These are phyloP conservation scores for Rubus parviflorus DNA, from an alignment of 306 rosid genomes.

Conservation along the genomic window DNA sequence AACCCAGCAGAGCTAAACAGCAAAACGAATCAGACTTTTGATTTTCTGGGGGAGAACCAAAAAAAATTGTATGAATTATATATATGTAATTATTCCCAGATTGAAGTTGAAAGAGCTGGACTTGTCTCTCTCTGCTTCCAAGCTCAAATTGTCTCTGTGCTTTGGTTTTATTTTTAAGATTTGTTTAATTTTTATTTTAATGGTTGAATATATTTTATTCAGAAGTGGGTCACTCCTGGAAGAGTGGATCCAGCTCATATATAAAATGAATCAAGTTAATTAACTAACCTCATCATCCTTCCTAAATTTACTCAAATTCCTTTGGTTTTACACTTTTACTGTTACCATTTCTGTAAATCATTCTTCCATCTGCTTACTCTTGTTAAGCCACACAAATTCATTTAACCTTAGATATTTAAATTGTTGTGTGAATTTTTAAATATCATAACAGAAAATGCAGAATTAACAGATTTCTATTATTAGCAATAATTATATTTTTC, in stretches of 20 bases:
- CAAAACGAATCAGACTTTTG: constrained; percentile 23
- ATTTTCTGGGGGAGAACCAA: constrained; percentile 17
- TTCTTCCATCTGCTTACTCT: background rate
- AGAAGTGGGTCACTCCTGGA: constrained; percentile 55
- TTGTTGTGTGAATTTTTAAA: background rate
- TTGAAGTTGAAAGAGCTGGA: constrained; percentile 40
- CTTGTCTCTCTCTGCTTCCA: constrained; percentile 40
- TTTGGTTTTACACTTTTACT: background rate
- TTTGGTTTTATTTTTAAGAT: constrained; percentile 13
- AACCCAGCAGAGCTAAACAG: constrained; percentile 30
- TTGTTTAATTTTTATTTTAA: constrained; percentile 21
- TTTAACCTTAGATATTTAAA: background rate
- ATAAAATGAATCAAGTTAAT: constrained; percentile 17
- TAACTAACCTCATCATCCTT: constrained; percentile 41
- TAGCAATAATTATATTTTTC: background rate
- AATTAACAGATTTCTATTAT: background rate
- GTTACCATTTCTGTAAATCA: background rate
- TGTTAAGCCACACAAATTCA: too few species aligned
- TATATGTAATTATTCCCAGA: constrained; percentile 19
- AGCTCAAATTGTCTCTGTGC: constrained; percentile 41
- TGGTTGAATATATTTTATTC: constrained; percentile 34
- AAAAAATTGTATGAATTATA: background rate
- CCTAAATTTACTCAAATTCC: constrained; percentile 30
- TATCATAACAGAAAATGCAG: background rate
- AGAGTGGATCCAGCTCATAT: constrained; percentile 96